A percentile compares a stretch with the other conserved stretches of the same genome.
Conservation (phyloP, 1,139 yeast genomes). For the Blastobotrys ciferrii region DNA sequence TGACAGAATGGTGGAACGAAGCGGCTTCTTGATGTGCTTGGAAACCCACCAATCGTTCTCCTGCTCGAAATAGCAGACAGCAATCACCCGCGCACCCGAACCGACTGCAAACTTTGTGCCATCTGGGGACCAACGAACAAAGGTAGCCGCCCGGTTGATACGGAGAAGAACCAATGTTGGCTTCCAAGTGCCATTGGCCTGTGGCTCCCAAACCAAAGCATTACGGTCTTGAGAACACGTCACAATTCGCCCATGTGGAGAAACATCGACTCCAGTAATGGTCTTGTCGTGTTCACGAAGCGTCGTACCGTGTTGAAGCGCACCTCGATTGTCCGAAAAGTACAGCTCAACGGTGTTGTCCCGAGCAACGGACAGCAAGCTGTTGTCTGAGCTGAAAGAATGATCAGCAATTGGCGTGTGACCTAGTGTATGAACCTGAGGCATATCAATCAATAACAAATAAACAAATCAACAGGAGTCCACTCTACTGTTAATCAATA, state of each 20-base stretch:
- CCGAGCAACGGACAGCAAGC: slow-evolving; percentile 76
- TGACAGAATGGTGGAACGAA: slow-evolving; percentile 80
- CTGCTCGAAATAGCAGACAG: slow-evolving; percentile 92
- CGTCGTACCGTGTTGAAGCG: slow-evolving; percentile 52
- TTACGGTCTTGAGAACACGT: slow-evolving; percentile 98
- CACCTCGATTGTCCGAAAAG: slow-evolving; percentile 46
- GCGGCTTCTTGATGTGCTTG: slow-evolving; percentile 89
- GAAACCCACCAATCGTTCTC: slow-evolving; percentile 99
- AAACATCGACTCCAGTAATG: slow-evolving; percentile 91
- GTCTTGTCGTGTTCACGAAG: slow-evolving; percentile 89
- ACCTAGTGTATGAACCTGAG: slow-evolving; percentile 53
- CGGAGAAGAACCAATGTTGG: slow-evolving; percentile 91
- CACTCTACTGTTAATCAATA: slow-evolving; percentile 7
- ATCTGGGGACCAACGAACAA: slow-evolving; percentile 89
- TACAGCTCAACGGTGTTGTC: slow-evolving; percentile 74
- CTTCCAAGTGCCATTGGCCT: slow-evolving; percentile 59
- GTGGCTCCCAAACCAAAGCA: slow-evolving; percentile 92
- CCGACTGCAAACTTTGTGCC: slow-evolving; percentile 97
- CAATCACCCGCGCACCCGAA: slow-evolving; percentile 89
- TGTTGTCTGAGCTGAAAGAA: slow-evolving; percentile 70
- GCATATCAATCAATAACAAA: background rate
- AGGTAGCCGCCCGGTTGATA: slow-evolving; percentile 92
- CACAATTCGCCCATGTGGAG: slow-evolving; percentile 84
- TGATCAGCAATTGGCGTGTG: slow-evolving; percentile 89
- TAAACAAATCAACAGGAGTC: background rate